Evolutionary conservation across 108 stramenopile species (phyloP), one percentile per base, ranked within the genome.

Genomic region (Cyclotella atomus): DNA sequence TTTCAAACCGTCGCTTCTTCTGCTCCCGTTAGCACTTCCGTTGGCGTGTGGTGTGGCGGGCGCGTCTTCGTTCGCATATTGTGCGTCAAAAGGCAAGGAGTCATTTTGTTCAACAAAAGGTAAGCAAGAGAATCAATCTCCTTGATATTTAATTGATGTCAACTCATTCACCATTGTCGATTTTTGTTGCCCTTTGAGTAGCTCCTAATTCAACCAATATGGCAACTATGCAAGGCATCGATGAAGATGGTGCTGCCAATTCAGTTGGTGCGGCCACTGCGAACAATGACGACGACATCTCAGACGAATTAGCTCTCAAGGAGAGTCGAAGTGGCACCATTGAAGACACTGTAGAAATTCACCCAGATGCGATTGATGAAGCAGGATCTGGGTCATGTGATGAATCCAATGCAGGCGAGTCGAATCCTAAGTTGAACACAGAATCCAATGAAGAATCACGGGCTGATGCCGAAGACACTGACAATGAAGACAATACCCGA

Each of bases 21-120:
- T 73, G 35, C 73, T 41, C 38, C 38, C 38, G 9, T 19, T 49
- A 4, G 47, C 47, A 4, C 47, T 49, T 49, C 47, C 47, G 16
- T 71, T 82, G 28, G 36, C 73, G 1, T 82, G 81, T 44, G 70
- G 59, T 14, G 7, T 75, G 1, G 55, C 71, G n/a, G 59, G 60
- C 29, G 70, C 81, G 15, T 82, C 81, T 50, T 82, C 81, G 24
- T 82, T 75, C 38, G 70, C 59, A 10, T 70, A 69, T 25, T 81
- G 80, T 16, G 68, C 80, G 30, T 10, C 67, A 49, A 66, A 75
- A 27, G 78, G 71, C 66, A 52, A 60, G 55, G 25, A 3, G n/a
- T 32, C 52, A 52, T n/a, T n/a, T 41, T 30, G 29, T 57, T 0
- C 59, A 28, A 10, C 46, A 7, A 29, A 41, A 49, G 47, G 47